Percentiles rank a stretch among this genome's conserved stretches.
These are phyloP conservation scores for Pseudocercospora vitis DNA, from an alignment of 2,329 filamentous ascomycete genomes.

Conservation along the genomic window DNA sequence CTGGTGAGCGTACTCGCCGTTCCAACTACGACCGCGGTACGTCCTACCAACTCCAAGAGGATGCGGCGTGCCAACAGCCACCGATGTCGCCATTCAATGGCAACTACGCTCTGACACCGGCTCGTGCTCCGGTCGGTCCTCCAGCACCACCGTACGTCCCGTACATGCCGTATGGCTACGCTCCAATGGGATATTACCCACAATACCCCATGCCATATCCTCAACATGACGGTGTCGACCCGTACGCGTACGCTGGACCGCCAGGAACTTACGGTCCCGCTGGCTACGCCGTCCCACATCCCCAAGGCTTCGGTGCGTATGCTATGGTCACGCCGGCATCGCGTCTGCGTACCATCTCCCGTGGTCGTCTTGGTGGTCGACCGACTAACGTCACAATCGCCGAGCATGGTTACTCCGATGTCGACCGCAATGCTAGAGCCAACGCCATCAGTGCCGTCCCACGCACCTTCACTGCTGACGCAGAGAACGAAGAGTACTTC, in stretches of 20 bases:
- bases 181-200: conserved; percentile 1
- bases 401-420: conserved; percentile 7
- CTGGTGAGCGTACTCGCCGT: conserved; percentile 67
- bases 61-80: conserved; percentile 21
- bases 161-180: conserved; percentile 1
- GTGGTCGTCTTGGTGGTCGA: conserved; percentile 26
- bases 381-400: conserved; percentile 23
- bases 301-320: background rate
- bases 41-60: conserved; percentile 40
- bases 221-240: conserved; percentile 4
- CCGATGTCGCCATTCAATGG: conserved; percentile 7
- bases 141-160: conserved; percentile 9
- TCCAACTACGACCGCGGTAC: conserved; percentile 83
- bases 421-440: background rate
- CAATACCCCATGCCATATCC: background rate
- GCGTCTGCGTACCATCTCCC: conserved; percentile 23
- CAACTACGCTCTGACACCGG: conserved; percentile 9
- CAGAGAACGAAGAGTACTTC: conserved; percentile 1
- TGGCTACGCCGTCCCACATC: conserved; percentile 1
- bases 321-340: conserved; percentile 21
- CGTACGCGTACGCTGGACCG: background rate
- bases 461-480: conserved; percentile 6
- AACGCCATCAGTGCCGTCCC: background rate
- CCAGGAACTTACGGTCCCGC: background rate
- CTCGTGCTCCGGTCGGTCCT: conserved; percentile 11